These are phyloP conservation scores for Leccinum insigne DNA, from an alignment of 1,284 basidiomycete genomes.

Conservation along the genomic window DNA sequence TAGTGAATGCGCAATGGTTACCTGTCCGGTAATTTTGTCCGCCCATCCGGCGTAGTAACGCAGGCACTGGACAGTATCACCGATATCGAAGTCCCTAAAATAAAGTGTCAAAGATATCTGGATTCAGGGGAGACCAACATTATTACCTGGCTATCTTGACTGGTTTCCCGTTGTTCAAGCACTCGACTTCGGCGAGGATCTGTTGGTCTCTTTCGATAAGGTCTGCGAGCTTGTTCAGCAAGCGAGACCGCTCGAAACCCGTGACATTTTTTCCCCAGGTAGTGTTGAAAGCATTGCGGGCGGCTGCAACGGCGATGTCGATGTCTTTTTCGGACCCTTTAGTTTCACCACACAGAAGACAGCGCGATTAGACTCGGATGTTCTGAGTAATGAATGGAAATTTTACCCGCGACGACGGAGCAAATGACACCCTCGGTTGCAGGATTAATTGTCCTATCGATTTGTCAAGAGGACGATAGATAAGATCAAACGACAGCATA, in stretches of 20 bases:
- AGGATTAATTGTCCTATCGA: slow-evolving; percentile 63
- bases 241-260: slow-evolving; percentile 75
- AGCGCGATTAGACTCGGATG: slow-evolving; percentile 8
- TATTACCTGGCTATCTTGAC: slow-evolving; percentile 67
- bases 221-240: slow-evolving; percentile 88
- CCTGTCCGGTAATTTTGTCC: slow-evolving; percentile 71
- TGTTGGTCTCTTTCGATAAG: slow-evolving; percentile 86
- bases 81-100: slow-evolving; percentile 80
- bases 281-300: slow-evolving; percentile 82
- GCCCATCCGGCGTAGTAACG: slow-evolving; percentile 82
- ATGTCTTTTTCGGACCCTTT: slow-evolving; percentile 77
- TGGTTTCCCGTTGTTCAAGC: slow-evolving; percentile 86
- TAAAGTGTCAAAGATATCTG: slow-evolving; percentile 2
- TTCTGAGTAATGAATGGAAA: background rate
- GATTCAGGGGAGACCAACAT: background rate
- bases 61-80: slow-evolving; percentile 77
- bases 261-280: slow-evolving; percentile 91
- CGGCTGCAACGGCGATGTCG: slow-evolving; percentile 81
- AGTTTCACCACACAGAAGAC: slow-evolving; percentile 25
- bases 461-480: slow-evolving; percentile 12
- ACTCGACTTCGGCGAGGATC: slow-evolving; percentile 76
- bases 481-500: slow-evolving; percentile 5
- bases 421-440: slow-evolving; percentile 73
- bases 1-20: slow-evolving; percentile 21
- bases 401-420: slow-evolving; percentile 64